Evolutionary conservation across 352 stramenopile species (phyloP).

Genomic region (Pythium aquatile): DNA sequence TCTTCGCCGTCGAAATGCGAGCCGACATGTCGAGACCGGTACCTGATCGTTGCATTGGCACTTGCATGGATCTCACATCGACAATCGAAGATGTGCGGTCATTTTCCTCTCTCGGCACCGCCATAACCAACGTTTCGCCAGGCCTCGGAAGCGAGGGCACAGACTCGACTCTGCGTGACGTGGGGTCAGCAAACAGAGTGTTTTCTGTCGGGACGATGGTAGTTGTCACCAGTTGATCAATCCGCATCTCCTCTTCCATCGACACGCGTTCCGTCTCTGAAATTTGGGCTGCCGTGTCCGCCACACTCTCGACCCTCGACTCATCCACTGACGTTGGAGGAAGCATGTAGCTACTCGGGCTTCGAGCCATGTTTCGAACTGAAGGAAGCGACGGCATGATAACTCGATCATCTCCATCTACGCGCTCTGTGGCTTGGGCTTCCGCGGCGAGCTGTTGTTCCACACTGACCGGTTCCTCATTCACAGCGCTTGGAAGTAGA

Average conservation of each 20-base stretch:
- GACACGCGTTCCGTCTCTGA: background rate
- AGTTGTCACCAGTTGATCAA: background rate
- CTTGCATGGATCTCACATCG: background rate
- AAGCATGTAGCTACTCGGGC: background rate
- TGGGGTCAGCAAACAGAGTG: constrained; percentile 12
- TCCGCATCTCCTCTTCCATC: background rate
- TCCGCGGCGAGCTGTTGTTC: background rate
- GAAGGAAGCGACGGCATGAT: background rate
- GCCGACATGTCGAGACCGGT: background rate
- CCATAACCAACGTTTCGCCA: constrained; percentile 7
- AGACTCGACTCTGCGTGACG: constrained; percentile 5
- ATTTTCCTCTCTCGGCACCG: background rate
- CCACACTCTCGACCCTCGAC: background rate
- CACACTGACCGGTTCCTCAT: background rate
- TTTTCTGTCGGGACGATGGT: constrained; percentile 19
- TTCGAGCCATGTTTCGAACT: background rate
- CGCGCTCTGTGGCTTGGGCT: background rate
- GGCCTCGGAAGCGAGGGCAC: background rate
- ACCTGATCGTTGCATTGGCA: background rate
- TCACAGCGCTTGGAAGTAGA: constrained; percentile 1
- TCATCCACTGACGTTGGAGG: background rate
- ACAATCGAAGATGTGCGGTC: background rate
- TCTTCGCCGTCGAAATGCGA: background rate
- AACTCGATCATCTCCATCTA: background rate
- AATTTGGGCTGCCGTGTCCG: background rate